These are phyloP conservation scores for Daldinia concentrica DNA, from an alignment of 495 filamentous ascomycete species.

Conservation along the genomic window DNA sequence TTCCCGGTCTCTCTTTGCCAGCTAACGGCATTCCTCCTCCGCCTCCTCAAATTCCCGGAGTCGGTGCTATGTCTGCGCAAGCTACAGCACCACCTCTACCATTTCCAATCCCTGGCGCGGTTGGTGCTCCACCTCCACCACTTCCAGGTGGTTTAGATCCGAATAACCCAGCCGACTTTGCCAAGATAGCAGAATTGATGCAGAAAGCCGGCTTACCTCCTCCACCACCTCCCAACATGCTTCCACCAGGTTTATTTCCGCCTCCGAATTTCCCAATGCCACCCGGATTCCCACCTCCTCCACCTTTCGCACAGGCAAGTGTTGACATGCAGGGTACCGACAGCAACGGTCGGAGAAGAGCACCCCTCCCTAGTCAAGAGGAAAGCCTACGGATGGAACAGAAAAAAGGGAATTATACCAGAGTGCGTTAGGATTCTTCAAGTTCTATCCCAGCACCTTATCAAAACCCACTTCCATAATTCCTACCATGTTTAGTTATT, in stretches of 20 bases:
- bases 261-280: constrained; percentile 63
- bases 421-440: constrained; percentile 53
- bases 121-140: constrained; percentile 58
- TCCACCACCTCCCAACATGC: constrained; percentile 56
- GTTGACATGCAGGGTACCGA: constrained; percentile 41
- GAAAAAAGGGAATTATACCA: constrained; percentile 69
- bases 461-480: not conserved
- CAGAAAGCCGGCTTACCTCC: constrained; percentile 61
- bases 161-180: constrained; percentile 71
- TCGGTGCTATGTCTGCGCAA: constrained; percentile 57
- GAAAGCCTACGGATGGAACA: constrained; percentile 83
- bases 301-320: constrained; percentile 38
- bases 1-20: constrained; percentile 59
- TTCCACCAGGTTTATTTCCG: constrained; percentile 59
- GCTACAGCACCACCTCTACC: constrained; percentile 44
- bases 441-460: not conserved
- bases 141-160: constrained; percentile 62
- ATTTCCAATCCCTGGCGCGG: constrained; percentile 55
- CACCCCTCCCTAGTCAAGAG: constrained; percentile 81
- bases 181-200: constrained; percentile 71
- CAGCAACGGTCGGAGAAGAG: constrained; percentile 58
- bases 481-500: not conserved
- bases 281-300: constrained; percentile 58
- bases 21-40: constrained; percentile 46
- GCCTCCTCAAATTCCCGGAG: constrained; percentile 53